phyloP scores from a whole-genome alignment of 805 yeast genomes.

The Peterozyma xylosa region DNA sequence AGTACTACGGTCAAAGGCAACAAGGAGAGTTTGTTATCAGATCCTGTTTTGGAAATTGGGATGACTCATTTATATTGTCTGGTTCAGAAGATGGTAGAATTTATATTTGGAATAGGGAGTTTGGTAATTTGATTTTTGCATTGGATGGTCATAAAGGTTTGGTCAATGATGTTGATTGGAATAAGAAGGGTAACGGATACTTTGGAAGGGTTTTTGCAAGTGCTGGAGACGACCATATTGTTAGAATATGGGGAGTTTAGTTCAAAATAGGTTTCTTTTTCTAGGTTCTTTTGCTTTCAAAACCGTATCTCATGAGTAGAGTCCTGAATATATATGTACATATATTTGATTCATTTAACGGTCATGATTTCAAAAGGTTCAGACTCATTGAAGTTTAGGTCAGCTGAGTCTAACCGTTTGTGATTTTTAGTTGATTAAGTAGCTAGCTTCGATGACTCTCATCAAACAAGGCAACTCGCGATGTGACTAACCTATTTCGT shows the following conservation, averaged over 20 bases:
- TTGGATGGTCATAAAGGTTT: slow-evolving; percentile 57
- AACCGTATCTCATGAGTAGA: too few species aligned
- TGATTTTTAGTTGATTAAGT: too few species aligned
- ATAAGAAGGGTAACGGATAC: slow-evolving; percentile 18
- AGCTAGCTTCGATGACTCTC: too few species aligned
- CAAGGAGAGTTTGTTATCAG: slow-evolving; percentile 67
- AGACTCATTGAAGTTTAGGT: too few species aligned
- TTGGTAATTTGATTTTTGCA: slow-evolving; percentile 57
- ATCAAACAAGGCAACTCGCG: too few species aligned
- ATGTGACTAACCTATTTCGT: too few species aligned
- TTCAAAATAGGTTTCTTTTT: too few species aligned
- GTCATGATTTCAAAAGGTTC: too few species aligned
- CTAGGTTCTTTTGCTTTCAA: too few species aligned
- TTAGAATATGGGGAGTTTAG: slow-evolving; percentile 55
- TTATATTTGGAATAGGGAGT: slow-evolving; percentile 70
- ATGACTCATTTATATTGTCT: slow-evolving; percentile 64
- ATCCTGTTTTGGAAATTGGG: slow-evolving; percentile 67
- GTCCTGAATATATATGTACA: too few species aligned
- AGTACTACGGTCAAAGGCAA: slow-evolving; percentile 56
- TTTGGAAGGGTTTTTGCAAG: slow-evolving; percentile 53
- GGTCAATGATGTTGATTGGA: slow-evolving; percentile 80
- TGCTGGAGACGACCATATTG: slow-evolving; percentile 74
- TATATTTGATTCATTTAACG: too few species aligned
- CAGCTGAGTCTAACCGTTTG: too few species aligned
- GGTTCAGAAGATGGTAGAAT: slow-evolving; percentile 80